A percentile compares a stretch with the other conserved stretches of the same genome.
Evolutionary conservation across 768 basidiomycete genomes (phyloP).

Genomic region (Pilatotrama ljubarskyi): DNA sequence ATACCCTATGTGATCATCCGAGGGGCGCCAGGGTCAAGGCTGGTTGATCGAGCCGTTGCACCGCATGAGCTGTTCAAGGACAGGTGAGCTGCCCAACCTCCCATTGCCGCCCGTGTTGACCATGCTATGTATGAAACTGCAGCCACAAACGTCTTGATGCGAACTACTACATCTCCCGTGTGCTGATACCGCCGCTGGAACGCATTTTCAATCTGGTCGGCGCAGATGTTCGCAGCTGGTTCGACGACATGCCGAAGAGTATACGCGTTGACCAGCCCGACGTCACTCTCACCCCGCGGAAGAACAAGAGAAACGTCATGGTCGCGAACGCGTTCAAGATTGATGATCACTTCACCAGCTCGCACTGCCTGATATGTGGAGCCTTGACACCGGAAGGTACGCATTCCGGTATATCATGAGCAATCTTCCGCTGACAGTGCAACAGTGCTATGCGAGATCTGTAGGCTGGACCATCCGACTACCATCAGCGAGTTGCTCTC

Average conservation of each 20-base stretch:
- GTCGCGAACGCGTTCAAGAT: constrained; percentile 52
- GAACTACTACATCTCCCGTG: constrained; percentile 81
- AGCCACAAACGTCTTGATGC: constrained; percentile 81
- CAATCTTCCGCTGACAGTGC: neutral
- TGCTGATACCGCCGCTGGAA: constrained; percentile 87
- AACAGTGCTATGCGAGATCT: constrained; percentile 58
- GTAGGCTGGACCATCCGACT: constrained; percentile 49
- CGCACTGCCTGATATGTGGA: constrained; percentile 71
- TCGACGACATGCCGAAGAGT: constrained; percentile 78
- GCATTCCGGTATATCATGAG: neutral
- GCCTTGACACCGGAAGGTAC: constrained; percentile 54
- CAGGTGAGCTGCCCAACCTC: constrained; percentile 43
- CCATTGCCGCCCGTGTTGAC: neutral
- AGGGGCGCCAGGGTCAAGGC: constrained; percentile 58
- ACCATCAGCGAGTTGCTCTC: constrained; percentile 58
- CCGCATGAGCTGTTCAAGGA: constrained; percentile 70
- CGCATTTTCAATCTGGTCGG: constrained; percentile 91
- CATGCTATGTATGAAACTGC: neutral
- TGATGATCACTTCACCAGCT: constrained; percentile 72
- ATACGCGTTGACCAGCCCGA: constrained; percentile 41
- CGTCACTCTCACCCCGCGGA: constrained; percentile 37
- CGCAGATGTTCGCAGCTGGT: constrained; percentile 86
- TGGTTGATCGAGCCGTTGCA: constrained; percentile 75
- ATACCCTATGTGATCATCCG: constrained; percentile 86
- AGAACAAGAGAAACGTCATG: constrained; percentile 31